Conservation (phyloP, 768 basidiomycete genomes). For the Hydnomerulius pinastri region DNA sequence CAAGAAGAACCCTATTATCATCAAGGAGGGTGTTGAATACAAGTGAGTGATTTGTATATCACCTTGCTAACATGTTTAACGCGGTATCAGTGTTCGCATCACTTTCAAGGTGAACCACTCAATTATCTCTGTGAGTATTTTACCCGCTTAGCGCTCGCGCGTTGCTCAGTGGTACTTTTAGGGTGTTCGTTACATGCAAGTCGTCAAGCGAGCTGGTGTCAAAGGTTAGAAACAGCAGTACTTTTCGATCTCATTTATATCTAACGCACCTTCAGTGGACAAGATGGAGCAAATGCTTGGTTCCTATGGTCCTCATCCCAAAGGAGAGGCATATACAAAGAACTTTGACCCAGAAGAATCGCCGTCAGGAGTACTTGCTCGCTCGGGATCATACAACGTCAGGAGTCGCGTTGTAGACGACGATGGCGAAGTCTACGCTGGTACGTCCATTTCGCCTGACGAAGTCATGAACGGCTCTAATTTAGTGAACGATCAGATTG, state of each 20-base stretch:
- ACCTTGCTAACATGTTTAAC: conserved; percentile 4
- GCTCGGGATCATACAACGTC: conserved; percentile 77
- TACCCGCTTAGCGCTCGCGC: neutral
- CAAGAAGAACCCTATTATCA: conserved; percentile 77
- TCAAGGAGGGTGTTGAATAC: conserved; percentile 89
- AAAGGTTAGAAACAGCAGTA: conserved; percentile 50
- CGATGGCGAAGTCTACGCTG: conserved; percentile 77
- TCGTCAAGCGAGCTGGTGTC: conserved; percentile 79
- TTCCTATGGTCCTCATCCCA: conserved; percentile 79
- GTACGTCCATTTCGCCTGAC: conserved; percentile 43
- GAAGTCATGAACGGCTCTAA: conserved; percentile 10
- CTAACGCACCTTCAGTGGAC: conserved; percentile 59
- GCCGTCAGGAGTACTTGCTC: conserved; percentile 81
- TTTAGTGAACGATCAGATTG: conserved; percentile 23
- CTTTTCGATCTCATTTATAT: neutral
- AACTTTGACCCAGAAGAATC: conserved; percentile 74
- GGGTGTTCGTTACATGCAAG: conserved; percentile 86
- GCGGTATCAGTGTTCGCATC: conserved; percentile 63
- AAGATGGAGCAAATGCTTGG: conserved; percentile 94
- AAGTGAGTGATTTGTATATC: conserved; percentile 47
- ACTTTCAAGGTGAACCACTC: conserved; percentile 87
- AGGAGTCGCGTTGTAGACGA: conserved; percentile 86
- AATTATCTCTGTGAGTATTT: conserved; percentile 70
- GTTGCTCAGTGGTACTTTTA: conserved; percentile 34
- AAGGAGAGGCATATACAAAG: conserved; percentile 67